These are phyloP conservation scores for Neoboletus subvelutipes DNA, from an alignment of 768 basidiomycete genomes.

Conservation along the genomic window DNA sequence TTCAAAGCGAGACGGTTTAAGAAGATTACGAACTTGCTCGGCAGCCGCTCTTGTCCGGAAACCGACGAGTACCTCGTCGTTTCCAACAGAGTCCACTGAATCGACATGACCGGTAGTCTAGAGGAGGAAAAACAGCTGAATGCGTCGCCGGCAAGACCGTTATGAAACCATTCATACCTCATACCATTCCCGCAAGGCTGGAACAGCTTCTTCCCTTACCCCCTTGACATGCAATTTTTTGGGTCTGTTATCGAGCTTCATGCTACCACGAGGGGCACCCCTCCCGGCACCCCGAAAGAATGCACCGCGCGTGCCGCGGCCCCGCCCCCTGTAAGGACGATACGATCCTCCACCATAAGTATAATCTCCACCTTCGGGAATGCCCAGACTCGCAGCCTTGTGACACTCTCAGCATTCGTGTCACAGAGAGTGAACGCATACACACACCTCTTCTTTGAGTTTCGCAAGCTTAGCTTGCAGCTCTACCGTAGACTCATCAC, in stretches of 20 bases:
- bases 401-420: slow-evolving; percentile 6
- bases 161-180: slow-evolving; percentile 47
- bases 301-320: slow-evolving; percentile 54
- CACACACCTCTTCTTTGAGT: slow-evolving; percentile 74
- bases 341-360: slow-evolving; percentile 40
- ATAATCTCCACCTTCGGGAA: slow-evolving; percentile 48
- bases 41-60: slow-evolving; percentile 74
- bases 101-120: slow-evolving; percentile 74
- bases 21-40: slow-evolving; percentile 59
- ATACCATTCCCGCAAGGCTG: slow-evolving; percentile 78
- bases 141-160: neutral
- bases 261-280: slow-evolving; percentile 67
- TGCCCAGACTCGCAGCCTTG: slow-evolving; percentile 75
- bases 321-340: slow-evolving; percentile 69
- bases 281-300: slow-evolving; percentile 62
- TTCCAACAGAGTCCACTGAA: slow-evolving; percentile 52
- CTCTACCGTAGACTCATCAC: slow-evolving; percentile 59
- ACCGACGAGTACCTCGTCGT: slow-evolving; percentile 59
- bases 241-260: slow-evolving; percentile 90
- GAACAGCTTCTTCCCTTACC: slow-evolving; percentile 50
- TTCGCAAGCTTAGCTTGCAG: slow-evolving; percentile 72
- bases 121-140: slow-evolving; percentile 6
- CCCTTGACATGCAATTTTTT: slow-evolving; percentile 78
- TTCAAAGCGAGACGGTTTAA: neutral
- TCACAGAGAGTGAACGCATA: slow-evolving; percentile 1